Percentiles rank a stretch among this genome's conserved stretches.
phyloP scores from a whole-genome alignment of 192 early-diverging fungal genomes.

The Entophlyctis helioformis region DNA sequence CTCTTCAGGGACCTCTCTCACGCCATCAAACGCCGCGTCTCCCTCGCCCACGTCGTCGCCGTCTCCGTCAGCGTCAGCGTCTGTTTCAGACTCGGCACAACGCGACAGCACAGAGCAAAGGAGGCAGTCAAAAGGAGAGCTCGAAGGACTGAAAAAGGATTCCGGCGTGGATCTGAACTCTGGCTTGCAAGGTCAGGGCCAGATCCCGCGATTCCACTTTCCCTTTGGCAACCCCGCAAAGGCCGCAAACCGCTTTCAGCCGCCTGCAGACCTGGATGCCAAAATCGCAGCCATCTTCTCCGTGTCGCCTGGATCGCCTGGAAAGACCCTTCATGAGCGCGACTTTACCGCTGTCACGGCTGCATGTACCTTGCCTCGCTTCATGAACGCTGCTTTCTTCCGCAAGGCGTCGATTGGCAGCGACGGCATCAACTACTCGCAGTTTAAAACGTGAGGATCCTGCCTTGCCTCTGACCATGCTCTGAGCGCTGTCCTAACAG shows the following conservation, averaged over 20 bases:
- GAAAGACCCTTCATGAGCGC: conserved; percentile 2
- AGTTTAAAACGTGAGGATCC: neutral
- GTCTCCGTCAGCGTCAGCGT: no score
- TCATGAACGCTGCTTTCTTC: conserved; percentile 17
- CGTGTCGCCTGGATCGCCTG: neutral
- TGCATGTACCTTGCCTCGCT: conserved; percentile 15
- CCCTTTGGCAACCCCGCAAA: conserved; percentile 5
- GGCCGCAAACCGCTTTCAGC: neutral
- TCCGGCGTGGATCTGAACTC: no score
- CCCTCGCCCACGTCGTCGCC: no score
- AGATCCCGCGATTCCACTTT: conserved; percentile 10
- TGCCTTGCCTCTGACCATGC: neutral
- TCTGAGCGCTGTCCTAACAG: neutral
- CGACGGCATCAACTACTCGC: neutral
- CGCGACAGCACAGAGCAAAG: no score
- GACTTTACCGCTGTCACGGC: conserved; percentile 17
- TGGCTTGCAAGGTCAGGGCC: no score
- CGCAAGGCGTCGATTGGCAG: neutral
- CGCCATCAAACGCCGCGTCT: no score
- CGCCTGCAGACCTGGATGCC: neutral
- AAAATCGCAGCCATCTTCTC: neutral
- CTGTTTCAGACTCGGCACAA: no score
- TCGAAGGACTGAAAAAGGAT: no score
- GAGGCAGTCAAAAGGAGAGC: no score
- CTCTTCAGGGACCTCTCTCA: no score